Evolutionary conservation across 345 rosid genomes (phyloP).

Genomic region (Salix udensis): DNA sequence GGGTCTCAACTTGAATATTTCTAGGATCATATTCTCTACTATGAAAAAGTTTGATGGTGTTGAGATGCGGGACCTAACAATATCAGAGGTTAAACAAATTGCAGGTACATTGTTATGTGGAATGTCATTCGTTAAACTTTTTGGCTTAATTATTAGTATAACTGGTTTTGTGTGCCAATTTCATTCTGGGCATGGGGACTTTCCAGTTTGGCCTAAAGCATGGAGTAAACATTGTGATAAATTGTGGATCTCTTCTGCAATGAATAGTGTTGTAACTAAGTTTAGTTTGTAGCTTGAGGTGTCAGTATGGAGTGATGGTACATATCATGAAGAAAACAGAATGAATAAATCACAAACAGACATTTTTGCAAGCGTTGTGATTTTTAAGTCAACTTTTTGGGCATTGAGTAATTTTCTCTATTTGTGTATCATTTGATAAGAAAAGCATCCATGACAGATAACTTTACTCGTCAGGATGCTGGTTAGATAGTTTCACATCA

Average conservation of each 20-base stretch:
- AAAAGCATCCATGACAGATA: no score
- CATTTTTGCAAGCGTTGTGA: no score
- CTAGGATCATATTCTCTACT: slow-evolving; percentile 81
- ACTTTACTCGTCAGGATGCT: no score
- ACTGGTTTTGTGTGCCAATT: not conserved
- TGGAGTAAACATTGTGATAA: not conserved
- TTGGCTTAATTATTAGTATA: not conserved
- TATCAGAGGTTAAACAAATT: slow-evolving; percentile 90
- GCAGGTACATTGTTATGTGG: slow-evolving; percentile 47
- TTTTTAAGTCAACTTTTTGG: no score
- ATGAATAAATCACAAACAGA: no score
- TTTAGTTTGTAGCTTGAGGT: no score
- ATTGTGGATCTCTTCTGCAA: not conserved
- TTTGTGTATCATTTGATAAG: no score
- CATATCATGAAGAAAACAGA: no score
- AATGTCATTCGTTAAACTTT: not conserved
- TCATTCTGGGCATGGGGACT: not conserved
- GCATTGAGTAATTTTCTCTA: no score
- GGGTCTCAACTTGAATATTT: slow-evolving; percentile 91
- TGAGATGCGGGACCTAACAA: slow-evolving; percentile 61
- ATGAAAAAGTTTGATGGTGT: slow-evolving; percentile 72
- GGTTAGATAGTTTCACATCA: no score
- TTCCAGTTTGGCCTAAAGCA: not conserved
- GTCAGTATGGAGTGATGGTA: no score
- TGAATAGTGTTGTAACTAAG: no score